phyloP scores from a whole-genome alignment of 768 basidiomycete genomes.

The Phlebiopsis flavidoalba region DNA sequence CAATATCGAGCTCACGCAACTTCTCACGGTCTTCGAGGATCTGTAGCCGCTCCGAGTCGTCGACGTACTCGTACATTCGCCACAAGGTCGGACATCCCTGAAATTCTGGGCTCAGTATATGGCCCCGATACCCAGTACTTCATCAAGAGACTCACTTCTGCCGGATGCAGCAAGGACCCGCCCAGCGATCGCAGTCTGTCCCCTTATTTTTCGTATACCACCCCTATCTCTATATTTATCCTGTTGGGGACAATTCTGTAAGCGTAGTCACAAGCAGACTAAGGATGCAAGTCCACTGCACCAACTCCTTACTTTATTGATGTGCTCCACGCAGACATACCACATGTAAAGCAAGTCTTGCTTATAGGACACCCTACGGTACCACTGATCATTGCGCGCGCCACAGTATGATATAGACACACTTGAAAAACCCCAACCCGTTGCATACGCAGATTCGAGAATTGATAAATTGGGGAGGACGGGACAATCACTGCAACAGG shows the following conservation, averaged over 20 bases:
- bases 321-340: constrained; percentile 84
- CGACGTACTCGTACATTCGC: constrained; percentile 73
- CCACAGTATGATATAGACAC: constrained; percentile 89
- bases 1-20: constrained; percentile 46
- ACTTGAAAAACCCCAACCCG: constrained; percentile 24
- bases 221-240: constrained; percentile 24
- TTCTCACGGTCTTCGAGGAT: constrained; percentile 43
- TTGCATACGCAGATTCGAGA: not conserved
- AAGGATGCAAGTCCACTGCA: not conserved
- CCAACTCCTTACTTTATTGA: constrained; percentile 47
- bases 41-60: constrained; percentile 42
- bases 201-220: constrained; percentile 21
- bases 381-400: constrained; percentile 69
- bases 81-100: constrained; percentile 84
- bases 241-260: constrained; percentile 61
- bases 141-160: constrained; percentile 44
- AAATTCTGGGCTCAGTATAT: not conserved
- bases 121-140: no score
- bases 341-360: constrained; percentile 76
- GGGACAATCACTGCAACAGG: constrained; percentile 66
- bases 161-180: constrained; percentile 56
- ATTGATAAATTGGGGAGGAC: constrained; percentile 21
- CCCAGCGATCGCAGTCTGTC: constrained; percentile 69
- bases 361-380: constrained; percentile 76
- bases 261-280: not conserved